Evolutionary conservation across 139 green algal species (phyloP).

Genomic region (Auxenochlorella pyrenoidosa): DNA sequence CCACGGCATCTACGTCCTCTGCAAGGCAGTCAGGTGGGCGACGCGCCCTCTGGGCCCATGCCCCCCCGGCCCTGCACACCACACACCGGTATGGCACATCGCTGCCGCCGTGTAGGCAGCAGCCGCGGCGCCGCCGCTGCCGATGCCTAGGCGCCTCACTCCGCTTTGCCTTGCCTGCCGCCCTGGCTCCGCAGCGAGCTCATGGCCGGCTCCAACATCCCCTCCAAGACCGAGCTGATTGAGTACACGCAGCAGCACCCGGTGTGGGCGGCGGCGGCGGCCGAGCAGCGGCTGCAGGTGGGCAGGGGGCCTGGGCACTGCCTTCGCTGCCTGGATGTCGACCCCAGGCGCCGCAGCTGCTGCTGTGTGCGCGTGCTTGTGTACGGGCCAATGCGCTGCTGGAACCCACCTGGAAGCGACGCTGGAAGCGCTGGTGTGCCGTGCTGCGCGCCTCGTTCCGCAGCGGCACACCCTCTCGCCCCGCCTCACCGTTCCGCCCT

Average conservation of each 20-base stretch:
- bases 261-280: constrained; percentile 17
- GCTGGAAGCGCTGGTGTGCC: no score
- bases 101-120: no score
- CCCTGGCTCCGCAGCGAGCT: constrained; percentile 13
- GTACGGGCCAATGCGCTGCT: no score
- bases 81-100: no score
- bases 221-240: constrained; percentile 39
- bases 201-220: constrained; percentile 31
- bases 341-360: no score
- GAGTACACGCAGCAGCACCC: constrained; percentile 50
- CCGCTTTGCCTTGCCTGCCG: background rate
- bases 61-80: no score
- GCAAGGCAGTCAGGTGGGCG: constrained; percentile 49
- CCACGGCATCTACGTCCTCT: constrained; percentile 63
- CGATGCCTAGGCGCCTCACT: no score
- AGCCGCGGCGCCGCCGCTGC: no score
- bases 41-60: background rate
- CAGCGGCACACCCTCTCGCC: background rate
- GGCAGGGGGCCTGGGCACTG: background rate
- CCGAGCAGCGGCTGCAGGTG: constrained; percentile 27
- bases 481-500: no score
- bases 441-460: no score
- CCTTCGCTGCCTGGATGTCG: no score
- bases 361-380: background rate
- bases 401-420: no score